Base-by-base conservation (phyloP, 106 monocot genomes). In the Acanthochlamys bracteata region DNA sequence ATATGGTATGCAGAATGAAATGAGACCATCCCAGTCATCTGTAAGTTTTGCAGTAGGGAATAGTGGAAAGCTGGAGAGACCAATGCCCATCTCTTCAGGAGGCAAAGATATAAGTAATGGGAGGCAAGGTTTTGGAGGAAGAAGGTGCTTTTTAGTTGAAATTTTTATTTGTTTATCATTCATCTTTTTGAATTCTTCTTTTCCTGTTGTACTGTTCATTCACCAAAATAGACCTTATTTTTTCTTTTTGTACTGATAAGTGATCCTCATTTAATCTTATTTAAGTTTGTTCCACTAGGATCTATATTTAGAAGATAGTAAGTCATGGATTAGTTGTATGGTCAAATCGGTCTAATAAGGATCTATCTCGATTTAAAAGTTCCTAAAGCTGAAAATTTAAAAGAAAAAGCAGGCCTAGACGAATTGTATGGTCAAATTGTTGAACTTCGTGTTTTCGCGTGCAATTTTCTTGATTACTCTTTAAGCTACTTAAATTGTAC, bases 101-200 rank as follows among this genome's bases (percentile, higher is more conserved):
- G 68, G 58, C 60, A 85, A 82, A 75, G 74, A 47, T 63, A 45
- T 62, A 10, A 68, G 66, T 53, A 77, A 78, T 41, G 83, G 75
- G 57, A 81, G 72, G 58, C 73, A 73, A 64, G 60, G 41, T 22
- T 67, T 58, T 69, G 79, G 69, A 71, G 69, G 78, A 43, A 88
- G 77, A 53, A 92, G 92, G 92, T 88, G 84, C 12, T 66, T 64
- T 33, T 33, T 33, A 33, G 33, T 33, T 33, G 33, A 33, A 33
- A 33, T 43, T 25, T 57, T 42, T 57, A 42, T 64, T 3, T 21
- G 16, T 20, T 51, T 51, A 33, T 33, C 4, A 51, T 51, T 51
- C 51, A 51, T 51, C 33, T 33, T 33, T 33, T 33, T 1, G 33
- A 6, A 49, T 49, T 4, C 49, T 49, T 1, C 2, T 7, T 2